Base-by-base conservation (phyloP, 176 grass and related monocot genomes). In the Hordeum marinum region DNA sequence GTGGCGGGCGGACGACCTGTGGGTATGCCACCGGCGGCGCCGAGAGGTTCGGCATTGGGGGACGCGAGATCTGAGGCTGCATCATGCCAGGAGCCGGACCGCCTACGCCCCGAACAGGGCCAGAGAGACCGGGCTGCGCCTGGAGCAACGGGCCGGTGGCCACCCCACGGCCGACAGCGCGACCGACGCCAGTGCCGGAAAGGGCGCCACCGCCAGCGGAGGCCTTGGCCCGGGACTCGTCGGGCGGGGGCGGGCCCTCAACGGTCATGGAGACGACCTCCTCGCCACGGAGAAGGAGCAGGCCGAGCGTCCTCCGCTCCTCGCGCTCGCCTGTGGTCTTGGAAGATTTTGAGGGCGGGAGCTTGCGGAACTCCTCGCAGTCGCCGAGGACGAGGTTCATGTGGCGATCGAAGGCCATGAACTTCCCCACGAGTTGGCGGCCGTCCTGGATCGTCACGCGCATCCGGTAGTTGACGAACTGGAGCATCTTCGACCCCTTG, bases 331-430 rank as follows among this genome's bases (percentile, higher is more conserved):
- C 89, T 2, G 84, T 61, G 50, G 91, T 91, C 85, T 98, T 94
- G 76, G 93, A 82, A 35, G 90, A 92, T 77, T 95, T 98, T 64
- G 88, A 85, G 4, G 96, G 96, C 10, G 96, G 96, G 0, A 99
- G 91, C 84, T 85, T 92, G 83, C 96, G 96, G 84, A 99, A 96
- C 93, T 99, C 93, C 96, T 99, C 96, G 84, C 96, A 99, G 78
- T 99, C 96, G 66, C 96, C 90, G 83, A 99, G 89, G 78, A 95
- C 96, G 57, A 99, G 89, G 93, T 99, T 99, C 91, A 99, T 95
- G 90, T 99, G 96, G 65, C 96, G 93, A 79, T 99, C 96, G 96
- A 99, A 99, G 58, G 96, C 96, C 93, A 99, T 96, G 91, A 96
- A 99, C 90, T 99, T 99, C 37, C 93, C 93, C 24, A 99, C 96